Evolutionary conservation across 169 alveolate genomes (phyloP).

Genomic region (Eimeria maxima): DNA sequence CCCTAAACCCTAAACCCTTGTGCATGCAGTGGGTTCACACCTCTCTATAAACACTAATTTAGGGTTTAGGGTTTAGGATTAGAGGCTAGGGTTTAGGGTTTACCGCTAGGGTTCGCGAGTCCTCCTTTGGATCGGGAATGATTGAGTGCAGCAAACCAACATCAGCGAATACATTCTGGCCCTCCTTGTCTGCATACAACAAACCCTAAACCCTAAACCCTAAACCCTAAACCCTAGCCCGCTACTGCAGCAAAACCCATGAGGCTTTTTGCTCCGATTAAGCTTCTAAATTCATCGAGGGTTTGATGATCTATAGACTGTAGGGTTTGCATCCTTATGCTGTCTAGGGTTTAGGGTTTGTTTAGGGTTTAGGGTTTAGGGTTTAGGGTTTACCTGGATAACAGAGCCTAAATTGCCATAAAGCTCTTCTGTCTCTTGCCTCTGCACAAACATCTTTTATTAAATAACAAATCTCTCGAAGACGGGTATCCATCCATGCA

Average conservation of each 20-base stretch:
- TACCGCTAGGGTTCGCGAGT: constrained; percentile 61
- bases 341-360: no score
- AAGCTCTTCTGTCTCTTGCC: constrained; percentile 78
- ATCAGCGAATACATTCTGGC: constrained; percentile 67
- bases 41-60: no score
- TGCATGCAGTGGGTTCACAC: neutral
- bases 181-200: neutral
- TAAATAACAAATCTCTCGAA: constrained; percentile 74
- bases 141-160: constrained; percentile 77
- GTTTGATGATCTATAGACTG: no score
- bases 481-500: constrained; percentile 83
- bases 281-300: neutral
- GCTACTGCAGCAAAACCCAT: no score
- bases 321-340: no score
- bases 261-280: no score
- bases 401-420: constrained; percentile 70
- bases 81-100: constrained; percentile 18
- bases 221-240: no score
- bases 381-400: constrained; percentile 78
- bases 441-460: constrained; percentile 80
- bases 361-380: constrained; percentile 15
- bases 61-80: no score
- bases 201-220: no score
- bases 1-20: no score
- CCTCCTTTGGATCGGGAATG: constrained; percentile 75